These are phyloP conservation scores for Platanthera guangdongensis DNA, from an alignment of 106 monocot species.

Conservation along the genomic window DNA sequence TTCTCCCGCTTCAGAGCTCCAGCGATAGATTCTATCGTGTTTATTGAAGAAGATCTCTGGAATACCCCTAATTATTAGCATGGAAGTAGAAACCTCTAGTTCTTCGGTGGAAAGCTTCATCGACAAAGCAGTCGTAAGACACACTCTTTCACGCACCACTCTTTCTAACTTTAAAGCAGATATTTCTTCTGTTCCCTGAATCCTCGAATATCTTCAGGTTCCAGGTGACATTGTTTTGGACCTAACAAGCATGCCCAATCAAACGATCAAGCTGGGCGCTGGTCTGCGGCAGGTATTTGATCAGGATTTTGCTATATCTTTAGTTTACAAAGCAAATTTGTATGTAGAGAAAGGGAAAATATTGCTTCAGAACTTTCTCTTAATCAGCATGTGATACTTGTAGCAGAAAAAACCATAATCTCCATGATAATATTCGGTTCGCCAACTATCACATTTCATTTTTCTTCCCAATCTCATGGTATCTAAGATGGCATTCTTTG, in stretches of 20 bases:
- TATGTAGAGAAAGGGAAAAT: too few species aligned
- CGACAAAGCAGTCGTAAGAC: slow-evolving; percentile 43
- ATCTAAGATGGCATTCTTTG: too few species aligned
- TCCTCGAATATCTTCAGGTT: slow-evolving; percentile 28
- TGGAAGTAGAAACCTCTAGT: slow-evolving; percentile 23
- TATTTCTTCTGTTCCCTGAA: not conserved
- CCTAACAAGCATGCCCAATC: slow-evolving; percentile 46
- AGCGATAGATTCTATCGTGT: too few species aligned
- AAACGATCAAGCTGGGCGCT: slow-evolving; percentile 65
- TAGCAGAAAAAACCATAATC: too few species aligned
- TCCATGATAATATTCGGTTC: too few species aligned
- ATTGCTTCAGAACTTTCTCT: too few species aligned
- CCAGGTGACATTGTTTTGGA: slow-evolving; percentile 82
- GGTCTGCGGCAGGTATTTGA: slow-evolving; percentile 72
- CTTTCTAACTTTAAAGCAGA: not conserved
- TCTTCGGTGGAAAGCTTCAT: slow-evolving; percentile 21
- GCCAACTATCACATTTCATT: too few species aligned
- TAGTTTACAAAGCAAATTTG: not conserved
- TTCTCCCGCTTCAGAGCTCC: too few species aligned
- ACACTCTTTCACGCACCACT: not conserved
- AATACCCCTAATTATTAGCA: slow-evolving; percentile 19
- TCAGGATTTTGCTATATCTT: too few species aligned
- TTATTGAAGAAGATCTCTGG: too few species aligned
- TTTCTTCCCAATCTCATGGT: too few species aligned
- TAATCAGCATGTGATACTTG: too few species aligned